Evolutionary conservation across 768 basidiomycete genomes (phyloP).

Genomic region (Coprinopsis marcescibilis): DNA sequence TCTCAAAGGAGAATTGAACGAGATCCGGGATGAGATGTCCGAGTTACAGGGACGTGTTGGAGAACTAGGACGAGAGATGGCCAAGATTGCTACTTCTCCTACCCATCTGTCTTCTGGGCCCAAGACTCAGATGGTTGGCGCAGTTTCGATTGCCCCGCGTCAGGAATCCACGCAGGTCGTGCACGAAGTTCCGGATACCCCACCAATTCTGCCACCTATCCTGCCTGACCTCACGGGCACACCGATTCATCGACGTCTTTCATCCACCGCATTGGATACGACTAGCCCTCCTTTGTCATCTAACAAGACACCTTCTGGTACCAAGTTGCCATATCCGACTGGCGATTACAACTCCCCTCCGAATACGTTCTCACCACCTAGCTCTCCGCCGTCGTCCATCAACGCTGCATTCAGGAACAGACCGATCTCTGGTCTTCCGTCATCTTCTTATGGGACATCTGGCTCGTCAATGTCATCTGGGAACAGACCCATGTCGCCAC

Average conservation of each 20-base stretch:
- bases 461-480: slow-evolving; percentile 4
- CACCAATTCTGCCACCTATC: slow-evolving; percentile 18
- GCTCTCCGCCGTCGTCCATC: slow-evolving; percentile 43
- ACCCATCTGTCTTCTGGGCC: slow-evolving; percentile 47
- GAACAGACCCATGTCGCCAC: not conserved
- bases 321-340: slow-evolving; percentile 73
- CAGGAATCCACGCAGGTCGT: slow-evolving; percentile 42
- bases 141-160: slow-evolving; percentile 38
- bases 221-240: slow-evolving; percentile 23
- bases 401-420: slow-evolving; percentile 3
- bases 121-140: slow-evolving; percentile 35
- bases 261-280: slow-evolving; percentile 49
- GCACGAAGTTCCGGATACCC: slow-evolving; percentile 20
- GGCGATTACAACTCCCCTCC: slow-evolving; percentile 76
- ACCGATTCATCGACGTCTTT: slow-evolving; percentile 30
- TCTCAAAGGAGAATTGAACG: slow-evolving; percentile 38
- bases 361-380: slow-evolving; percentile 38
- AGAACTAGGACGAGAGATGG: slow-evolving; percentile 76
- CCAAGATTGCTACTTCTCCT: slow-evolving; percentile 54
- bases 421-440: slow-evolving; percentile 22
- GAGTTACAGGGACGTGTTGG: slow-evolving; percentile 73
- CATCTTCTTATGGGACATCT: slow-evolving; percentile 25
- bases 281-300: slow-evolving; percentile 60
- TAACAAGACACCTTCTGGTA: slow-evolving; percentile 36
- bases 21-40: slow-evolving; percentile 60